phyloP scores from a whole-genome alignment of 306 rosid genomes.

The Styphnolobium japonicum region DNA sequence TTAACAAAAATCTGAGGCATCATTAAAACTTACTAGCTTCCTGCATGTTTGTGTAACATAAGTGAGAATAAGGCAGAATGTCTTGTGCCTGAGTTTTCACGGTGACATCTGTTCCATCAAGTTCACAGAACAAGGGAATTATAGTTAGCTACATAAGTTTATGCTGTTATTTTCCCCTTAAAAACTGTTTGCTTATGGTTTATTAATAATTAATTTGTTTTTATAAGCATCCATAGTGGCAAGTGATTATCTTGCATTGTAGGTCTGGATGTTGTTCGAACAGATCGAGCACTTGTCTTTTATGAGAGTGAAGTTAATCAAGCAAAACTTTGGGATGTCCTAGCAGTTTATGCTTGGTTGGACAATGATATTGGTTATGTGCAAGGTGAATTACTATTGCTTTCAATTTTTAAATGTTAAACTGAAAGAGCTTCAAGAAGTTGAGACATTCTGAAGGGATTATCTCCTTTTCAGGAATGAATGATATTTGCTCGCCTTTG shows the following conservation, averaged over 20 bases:
- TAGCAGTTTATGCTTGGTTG: constrained; percentile 85
- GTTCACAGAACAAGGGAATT: neutral
- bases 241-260: constrained; percentile 39
- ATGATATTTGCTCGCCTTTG: constrained; percentile 93
- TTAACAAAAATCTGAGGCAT: neutral
- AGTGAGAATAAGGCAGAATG: neutral
- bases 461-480: constrained; percentile 74
- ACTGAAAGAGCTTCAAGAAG: constrained; percentile 22
- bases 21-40: constrained; percentile 10
- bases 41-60: neutral
- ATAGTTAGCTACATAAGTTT: neutral
- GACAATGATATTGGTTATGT: constrained; percentile 88
- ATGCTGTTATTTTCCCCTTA: neutral
- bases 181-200: neutral
- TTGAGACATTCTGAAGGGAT: constrained; percentile 19
- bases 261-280: constrained; percentile 91
- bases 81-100: neutral
- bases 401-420: constrained; percentile 7
- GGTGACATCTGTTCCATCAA: neutral
- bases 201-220: neutral
- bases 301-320: constrained; percentile 82
- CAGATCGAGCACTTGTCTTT: constrained; percentile 80
- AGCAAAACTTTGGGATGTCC: constrained; percentile 89
- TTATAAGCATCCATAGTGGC: constrained; percentile 23
- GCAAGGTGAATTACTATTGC: constrained; percentile 57